These are phyloP conservation scores for Purpureocillium lavendulum DNA, from an alignment of 2,329 filamentous ascomycete species.

Conservation along the genomic window DNA sequence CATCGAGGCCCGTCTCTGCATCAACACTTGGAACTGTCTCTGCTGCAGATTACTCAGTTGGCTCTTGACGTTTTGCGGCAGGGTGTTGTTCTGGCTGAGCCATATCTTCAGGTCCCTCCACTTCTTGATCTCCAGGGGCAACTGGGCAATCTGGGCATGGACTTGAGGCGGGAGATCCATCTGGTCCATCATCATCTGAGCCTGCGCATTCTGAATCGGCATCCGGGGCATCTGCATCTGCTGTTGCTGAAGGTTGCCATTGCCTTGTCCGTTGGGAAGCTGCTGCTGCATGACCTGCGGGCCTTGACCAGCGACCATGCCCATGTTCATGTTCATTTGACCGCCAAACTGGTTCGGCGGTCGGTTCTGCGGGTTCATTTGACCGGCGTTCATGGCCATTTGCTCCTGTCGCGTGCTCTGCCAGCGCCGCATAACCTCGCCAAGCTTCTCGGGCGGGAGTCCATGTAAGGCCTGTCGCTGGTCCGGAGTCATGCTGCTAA, in stretches of 20 bases:
- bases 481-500: conserved; percentile 36
- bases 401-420: conserved; percentile 27
- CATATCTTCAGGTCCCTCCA: conserved; percentile 39
- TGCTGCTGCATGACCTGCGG: conserved; percentile 20
- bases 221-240: conserved; percentile 19
- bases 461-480: conserved; percentile 33
- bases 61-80: conserved; percentile 20
- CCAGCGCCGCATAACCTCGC: conserved; percentile 44
- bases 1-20: conserved; percentile 20
- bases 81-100: conserved; percentile 26
- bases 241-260: conserved; percentile 10
- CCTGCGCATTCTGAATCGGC: conserved; percentile 19
- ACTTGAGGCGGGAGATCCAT: conserved; percentile 37
- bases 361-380: conserved; percentile 20
- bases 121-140: conserved; percentile 37
- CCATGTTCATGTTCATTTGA: conserved; percentile 23
- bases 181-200: conserved; percentile 34
- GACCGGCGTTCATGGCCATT: conserved; percentile 22
- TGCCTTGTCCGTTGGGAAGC: conserved; percentile 13
- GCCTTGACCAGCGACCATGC: conserved; percentile 19
- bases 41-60: conserved; percentile 27
- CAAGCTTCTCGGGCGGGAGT: conserved; percentile 40
- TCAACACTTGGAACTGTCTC: conserved; percentile 27
- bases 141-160: conserved; percentile 16
- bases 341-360: conserved; percentile 19